Conservation (phyloP, 805 yeast genomes). For the Candida berthetii region DNA sequence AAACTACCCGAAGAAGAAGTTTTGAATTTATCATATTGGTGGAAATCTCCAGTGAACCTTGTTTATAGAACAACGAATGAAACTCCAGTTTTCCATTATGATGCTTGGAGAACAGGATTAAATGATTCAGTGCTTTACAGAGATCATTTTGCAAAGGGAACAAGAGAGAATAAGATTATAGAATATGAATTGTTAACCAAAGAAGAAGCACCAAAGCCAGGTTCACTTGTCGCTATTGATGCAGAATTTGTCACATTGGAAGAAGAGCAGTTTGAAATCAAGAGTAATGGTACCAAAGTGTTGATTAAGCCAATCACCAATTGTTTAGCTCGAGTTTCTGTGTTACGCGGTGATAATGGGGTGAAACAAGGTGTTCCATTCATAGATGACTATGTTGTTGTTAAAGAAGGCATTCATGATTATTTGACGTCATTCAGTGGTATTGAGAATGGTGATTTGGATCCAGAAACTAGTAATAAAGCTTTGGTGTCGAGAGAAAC, state of each 20-base stretch:
- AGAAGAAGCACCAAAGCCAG: conserved; percentile 67
- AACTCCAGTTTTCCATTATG: conserved; percentile 38
- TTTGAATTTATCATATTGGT: conserved; percentile 58
- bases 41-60: conserved; percentile 80
- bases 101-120: conserved; percentile 42
- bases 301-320: conserved; percentile 69
- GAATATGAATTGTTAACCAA: conserved; percentile 66
- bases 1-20: conserved; percentile 75
- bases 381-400: conserved; percentile 87
- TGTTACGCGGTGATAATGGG: conserved; percentile 66
- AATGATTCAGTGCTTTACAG: conserved; percentile 63
- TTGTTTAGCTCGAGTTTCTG: conserved; percentile 86
- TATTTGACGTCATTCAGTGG: conserved; percentile 90
- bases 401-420: conserved; percentile 66
- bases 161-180: conserved; percentile 47
- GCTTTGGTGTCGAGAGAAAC: conserved; percentile 75
- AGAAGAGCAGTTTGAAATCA: conserved; percentile 75
- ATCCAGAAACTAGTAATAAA: conserved; percentile 56
- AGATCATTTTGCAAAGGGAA: conserved; percentile 68
- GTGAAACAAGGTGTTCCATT: conserved; percentile 67
- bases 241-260: conserved; percentile 89
- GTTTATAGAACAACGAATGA: conserved; percentile 52
- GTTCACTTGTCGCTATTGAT: conserved; percentile 84
- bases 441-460: conserved; percentile 87
- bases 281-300: conserved; percentile 62